A percentile compares a stretch with the other conserved stretches of the same genome.
Conservation (phyloP, 2,329 filamentous ascomycete genomes). For the Cladosporium sp. region DNA sequence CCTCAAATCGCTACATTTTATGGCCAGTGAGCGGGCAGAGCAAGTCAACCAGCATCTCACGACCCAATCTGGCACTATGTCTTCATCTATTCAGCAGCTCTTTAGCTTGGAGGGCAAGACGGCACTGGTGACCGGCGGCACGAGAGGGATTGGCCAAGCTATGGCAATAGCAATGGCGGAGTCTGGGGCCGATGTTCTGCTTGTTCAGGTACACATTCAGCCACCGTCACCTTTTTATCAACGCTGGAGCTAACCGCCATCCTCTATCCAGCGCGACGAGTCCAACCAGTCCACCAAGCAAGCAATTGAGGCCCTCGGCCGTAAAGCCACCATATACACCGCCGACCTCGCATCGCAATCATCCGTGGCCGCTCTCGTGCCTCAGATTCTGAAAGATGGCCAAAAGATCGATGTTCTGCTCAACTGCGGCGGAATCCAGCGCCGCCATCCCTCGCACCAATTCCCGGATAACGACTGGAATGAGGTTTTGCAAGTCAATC, state of each 20-base stretch:
- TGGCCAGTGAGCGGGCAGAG: constrained; percentile 5
- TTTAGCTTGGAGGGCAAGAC: constrained; percentile 47
- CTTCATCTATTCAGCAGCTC: constrained; percentile 33
- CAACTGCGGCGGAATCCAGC: constrained; percentile 27
- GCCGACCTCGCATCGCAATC: constrained; percentile 60
- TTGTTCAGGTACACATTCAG: constrained; percentile 37
- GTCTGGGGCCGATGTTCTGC: constrained; percentile 45
- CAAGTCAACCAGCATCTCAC: constrained; percentile 1
- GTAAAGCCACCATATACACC: constrained; percentile 61
- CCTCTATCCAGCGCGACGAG: constrained; percentile 45
- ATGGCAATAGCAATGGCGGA: constrained; percentile 47
- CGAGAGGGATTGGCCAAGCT: constrained; percentile 44
- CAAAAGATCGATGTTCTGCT: constrained; percentile 23
- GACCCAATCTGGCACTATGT: constrained; percentile 1
- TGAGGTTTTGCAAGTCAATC: constrained; percentile 22
- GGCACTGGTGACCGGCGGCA: constrained; percentile 45
- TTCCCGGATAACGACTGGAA: constrained; percentile 28
- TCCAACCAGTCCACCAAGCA: constrained; percentile 53
- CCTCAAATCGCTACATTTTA: neutral
- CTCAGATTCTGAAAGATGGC: constrained; percentile 29
- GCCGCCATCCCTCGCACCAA: constrained; percentile 22
- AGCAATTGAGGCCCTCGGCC: constrained; percentile 58
- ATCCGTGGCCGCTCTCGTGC: constrained; percentile 56
- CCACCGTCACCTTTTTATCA: no score
- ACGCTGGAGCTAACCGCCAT: no score